Percentiles rank a stretch among this genome's conserved stretches.
phyloP scores from a whole-genome alignment of 495 filamentous ascomycete species.

The Pyrenula massariospora region DNA sequence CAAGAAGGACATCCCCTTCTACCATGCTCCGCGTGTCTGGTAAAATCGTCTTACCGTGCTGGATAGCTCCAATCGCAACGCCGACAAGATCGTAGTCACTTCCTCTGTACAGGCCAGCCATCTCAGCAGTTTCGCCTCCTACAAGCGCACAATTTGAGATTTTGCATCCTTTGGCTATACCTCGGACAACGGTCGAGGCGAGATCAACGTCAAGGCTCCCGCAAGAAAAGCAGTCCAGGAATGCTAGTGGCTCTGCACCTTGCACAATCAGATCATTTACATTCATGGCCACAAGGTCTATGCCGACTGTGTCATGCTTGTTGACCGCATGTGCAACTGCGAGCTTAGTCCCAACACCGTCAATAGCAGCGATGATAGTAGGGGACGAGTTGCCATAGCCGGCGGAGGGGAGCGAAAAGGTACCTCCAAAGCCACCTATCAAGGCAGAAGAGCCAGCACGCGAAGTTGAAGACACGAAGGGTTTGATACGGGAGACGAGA shows the following conservation, averaged over 20 bases:
- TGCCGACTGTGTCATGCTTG: conserved; percentile 86
- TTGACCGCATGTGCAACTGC: conserved; percentile 81
- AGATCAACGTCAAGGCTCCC: conserved; percentile 64
- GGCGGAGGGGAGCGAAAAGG: conserved; percentile 68
- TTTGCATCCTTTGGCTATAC: conserved; percentile 74
- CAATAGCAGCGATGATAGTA: conserved; percentile 78
- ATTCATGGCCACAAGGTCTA: conserved; percentile 97
- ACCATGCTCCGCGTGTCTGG: conserved; percentile 67
- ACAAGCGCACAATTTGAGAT: conserved; percentile 79
- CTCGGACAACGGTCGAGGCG: conserved; percentile 74
- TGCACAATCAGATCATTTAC: conserved; percentile 96
- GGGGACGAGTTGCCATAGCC: conserved; percentile 61
- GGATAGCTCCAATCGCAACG: conserved; percentile 73
- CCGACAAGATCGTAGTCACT: conserved; percentile 88
- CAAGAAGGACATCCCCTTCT: conserved; percentile 72
- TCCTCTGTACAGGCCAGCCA: conserved; percentile 80
- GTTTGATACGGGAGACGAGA: conserved; percentile 82
- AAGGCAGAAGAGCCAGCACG: conserved; percentile 77
- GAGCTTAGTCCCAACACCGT: conserved; percentile 94
- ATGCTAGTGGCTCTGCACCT: conserved; percentile 85
- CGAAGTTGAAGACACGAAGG: conserved; percentile 63
- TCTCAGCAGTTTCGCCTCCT: conserved; percentile 93
- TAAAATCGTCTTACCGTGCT: conserved; percentile 49
- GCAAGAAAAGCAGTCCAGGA: conserved; percentile 94
- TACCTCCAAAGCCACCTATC: conserved; percentile 91